Evolutionary conservation across 192 early-diverging fungal species (phyloP), one percentile per base, ranked within the genome.

Genomic region (Coemansia sp.): DNA sequence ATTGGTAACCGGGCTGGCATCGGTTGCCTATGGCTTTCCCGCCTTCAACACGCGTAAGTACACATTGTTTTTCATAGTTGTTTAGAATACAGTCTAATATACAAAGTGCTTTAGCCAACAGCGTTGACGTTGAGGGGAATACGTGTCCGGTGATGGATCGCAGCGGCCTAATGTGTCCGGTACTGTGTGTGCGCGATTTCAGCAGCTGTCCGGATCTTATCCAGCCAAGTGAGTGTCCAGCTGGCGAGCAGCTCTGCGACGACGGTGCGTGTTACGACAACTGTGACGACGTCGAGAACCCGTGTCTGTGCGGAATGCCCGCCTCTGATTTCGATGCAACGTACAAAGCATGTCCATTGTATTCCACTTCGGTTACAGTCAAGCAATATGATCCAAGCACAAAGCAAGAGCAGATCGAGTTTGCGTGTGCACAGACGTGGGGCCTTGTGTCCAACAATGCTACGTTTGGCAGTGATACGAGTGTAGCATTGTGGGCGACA

Each of bases 141-240:
- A 38, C 47, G 0, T 88, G 87, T 53, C 86, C 85, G 10, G 65
- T 88, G 58, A 54, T 71, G 21, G 72, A 80, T 23, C 67, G 79
- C 14, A 59, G 53, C 14, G 78, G 84, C 37, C 49, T 87, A 17
- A 48, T 12, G 0, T 88, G 87, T 57, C 87, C 87, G 1, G 27
- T 73, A 8, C 58, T 87, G 14, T 87, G 85, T 50, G 82, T 82
- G 15, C 21, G 59, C 11, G 27, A 59, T 5, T 45, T 70, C 50
- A 29, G 12, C 49, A 22, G 50, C 55, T 83, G 82, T 56, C 82
- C 82, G 5, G 15, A 51, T 12, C 24, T 62, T 22, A 35, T 83
- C 54, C 64, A 48, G 14, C 27, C 43, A 2, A 43, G 41, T 11
- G 41, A 43, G 4, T 87, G 86, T 25, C 66, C 76, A 1, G 5